Conservation (phyloP, 768 basidiomycete genomes). For the Mycena venus region DNA sequence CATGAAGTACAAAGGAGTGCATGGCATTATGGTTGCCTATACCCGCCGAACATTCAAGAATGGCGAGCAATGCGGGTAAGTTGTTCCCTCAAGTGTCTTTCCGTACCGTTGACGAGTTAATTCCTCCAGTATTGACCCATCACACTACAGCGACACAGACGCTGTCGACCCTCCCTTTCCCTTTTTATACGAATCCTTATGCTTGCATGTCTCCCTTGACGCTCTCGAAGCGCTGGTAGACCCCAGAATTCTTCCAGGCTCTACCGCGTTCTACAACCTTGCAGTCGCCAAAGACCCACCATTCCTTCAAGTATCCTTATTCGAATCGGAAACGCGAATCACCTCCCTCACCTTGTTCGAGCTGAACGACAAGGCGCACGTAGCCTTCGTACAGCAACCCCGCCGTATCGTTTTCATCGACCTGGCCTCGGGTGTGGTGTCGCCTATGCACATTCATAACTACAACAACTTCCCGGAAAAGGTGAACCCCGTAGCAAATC, state of each 20-base stretch:
- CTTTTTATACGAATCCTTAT: slow-evolving; percentile 60
- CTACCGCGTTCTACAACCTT: slow-evolving; percentile 51
- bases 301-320: slow-evolving; percentile 54
- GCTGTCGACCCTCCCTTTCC: slow-evolving; percentile 59
- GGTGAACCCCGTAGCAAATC: slow-evolving; percentile 34
- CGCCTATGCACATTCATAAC: slow-evolving; percentile 55
- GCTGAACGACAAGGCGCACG: slow-evolving; percentile 54
- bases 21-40: slow-evolving; percentile 71
- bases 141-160: slow-evolving; percentile 49
- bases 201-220: slow-evolving; percentile 55
- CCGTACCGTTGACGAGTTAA: not conserved
- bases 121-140: slow-evolving; percentile 51
- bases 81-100: not conserved
- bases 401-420: slow-evolving; percentile 59
- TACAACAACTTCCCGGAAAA: slow-evolving; percentile 39
- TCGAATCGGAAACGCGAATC: slow-evolving; percentile 54
- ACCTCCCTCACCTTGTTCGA: slow-evolving; percentile 57
- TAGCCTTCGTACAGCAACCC: slow-evolving; percentile 58
- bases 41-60: slow-evolving; percentile 53
- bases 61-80: slow-evolving; percentile 33
- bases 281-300: slow-evolving; percentile 52
- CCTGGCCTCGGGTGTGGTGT: slow-evolving; percentile 49
- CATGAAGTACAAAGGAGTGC: slow-evolving; percentile 57
- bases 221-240: slow-evolving; percentile 60
- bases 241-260: slow-evolving; percentile 53